Evolutionary conservation across 192 early-diverging fungal genomes (phyloP).

Genomic region (Pilobolus umbonatus): DNA sequence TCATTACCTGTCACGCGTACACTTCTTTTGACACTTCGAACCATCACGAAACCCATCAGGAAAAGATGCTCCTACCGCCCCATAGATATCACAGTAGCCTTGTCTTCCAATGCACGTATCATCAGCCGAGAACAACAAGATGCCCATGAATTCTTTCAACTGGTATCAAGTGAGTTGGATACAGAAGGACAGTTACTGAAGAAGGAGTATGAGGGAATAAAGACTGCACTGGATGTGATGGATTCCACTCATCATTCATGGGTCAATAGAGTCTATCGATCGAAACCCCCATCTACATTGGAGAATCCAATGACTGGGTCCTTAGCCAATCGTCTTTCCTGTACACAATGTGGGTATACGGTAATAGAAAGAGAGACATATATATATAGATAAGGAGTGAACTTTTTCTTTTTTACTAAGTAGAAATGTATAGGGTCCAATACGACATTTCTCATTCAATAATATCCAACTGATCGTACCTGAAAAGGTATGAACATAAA

Average conservation of each 20-base stretch:
- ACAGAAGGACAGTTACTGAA: slow-evolving; percentile 55
- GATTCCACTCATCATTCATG: too few relatives aligned
- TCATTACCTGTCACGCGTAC: slow-evolving; percentile 12
- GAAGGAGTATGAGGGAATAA: background rate
- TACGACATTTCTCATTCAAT: slow-evolving; percentile 80
- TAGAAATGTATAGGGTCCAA: slow-evolving; percentile 44
- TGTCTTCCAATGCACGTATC: slow-evolving; percentile 44
- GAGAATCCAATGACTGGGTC: slow-evolving; percentile 73
- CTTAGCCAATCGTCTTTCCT: slow-evolving; percentile 70
- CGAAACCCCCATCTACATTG: too few relatives aligned
- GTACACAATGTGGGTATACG: slow-evolving; percentile 74
- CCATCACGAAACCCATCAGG: slow-evolving; percentile 31
- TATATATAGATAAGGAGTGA: background rate
- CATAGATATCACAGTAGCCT: slow-evolving; percentile 52
- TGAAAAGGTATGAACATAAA: slow-evolving; percentile 12
- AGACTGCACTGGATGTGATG: too few relatives aligned
- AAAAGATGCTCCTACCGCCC: slow-evolving; percentile 51
- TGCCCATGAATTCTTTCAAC: slow-evolving; percentile 81
- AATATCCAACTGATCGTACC: slow-evolving; percentile 70
- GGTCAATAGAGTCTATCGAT: too few relatives aligned
- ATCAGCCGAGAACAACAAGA: slow-evolving; percentile 76
- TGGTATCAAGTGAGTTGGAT: slow-evolving; percentile 68
- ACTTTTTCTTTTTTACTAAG: slow-evolving; percentile 1
- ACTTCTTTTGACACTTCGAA: slow-evolving; percentile 21
- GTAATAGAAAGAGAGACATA: too few relatives aligned